phyloP scores from a whole-genome alignment of 345 rosid genomes.

The Populus ilicifolia region DNA sequence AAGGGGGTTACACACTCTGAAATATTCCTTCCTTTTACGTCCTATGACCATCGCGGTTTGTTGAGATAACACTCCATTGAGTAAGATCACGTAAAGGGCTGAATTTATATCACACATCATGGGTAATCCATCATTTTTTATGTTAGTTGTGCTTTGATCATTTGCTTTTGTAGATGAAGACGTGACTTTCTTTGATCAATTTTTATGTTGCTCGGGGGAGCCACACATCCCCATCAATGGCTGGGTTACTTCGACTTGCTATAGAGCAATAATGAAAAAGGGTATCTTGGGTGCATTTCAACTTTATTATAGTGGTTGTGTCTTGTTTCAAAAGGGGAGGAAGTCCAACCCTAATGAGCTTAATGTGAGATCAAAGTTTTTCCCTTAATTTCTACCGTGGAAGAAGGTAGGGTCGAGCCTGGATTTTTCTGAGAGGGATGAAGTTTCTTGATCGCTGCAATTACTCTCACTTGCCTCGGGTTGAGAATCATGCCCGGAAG shows the following conservation, averaged over 20 bases:
- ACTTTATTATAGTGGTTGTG: not conserved
- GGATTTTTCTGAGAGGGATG: too few species aligned
- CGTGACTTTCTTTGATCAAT: not conserved
- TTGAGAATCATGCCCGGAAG: not conserved
- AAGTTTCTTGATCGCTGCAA: too few species aligned
- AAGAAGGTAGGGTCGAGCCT: too few species aligned
- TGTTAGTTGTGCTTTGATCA: not conserved
- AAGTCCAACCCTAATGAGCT: not conserved
- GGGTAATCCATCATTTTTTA: conserved; percentile 2
- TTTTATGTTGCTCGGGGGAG: not conserved
- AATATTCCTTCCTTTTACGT: too few species aligned
- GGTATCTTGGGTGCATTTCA: not conserved
- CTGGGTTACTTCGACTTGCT: not conserved
- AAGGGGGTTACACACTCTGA: rapidly evolving
- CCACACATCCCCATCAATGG: not conserved
- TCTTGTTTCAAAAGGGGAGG: not conserved
- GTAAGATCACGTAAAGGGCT: conserved; percentile 1
- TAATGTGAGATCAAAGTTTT: not conserved
- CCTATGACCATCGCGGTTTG: not conserved
- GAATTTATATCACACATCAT: conserved; percentile 1
- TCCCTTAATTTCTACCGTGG: too few species aligned
- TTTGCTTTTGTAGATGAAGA: not conserved
- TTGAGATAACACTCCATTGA: not conserved
- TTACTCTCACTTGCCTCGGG: too few species aligned
- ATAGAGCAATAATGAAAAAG: not conserved